Evolutionary conservation across 2,329 filamentous ascomycete genomes (phyloP).

Genomic region (Daldinia sp.): DNA sequence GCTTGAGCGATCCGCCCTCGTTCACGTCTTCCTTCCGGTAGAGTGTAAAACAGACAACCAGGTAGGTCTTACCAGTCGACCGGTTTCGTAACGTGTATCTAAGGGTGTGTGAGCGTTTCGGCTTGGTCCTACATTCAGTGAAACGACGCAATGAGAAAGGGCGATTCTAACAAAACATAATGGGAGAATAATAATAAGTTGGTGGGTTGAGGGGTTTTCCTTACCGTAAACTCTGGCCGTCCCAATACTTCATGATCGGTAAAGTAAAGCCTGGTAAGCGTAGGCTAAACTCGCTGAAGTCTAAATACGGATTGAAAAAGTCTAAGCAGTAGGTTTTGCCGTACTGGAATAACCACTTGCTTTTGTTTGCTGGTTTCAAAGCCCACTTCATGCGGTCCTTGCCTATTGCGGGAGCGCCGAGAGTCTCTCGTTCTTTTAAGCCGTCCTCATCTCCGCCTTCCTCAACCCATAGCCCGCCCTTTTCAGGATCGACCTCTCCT

Average conservation of each 20-base stretch:
- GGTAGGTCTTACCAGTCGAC: slow-evolving; percentile 77
- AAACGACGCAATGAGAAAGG: slow-evolving; percentile 45
- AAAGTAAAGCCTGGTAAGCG: slow-evolving; percentile 79
- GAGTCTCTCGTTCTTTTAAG: slow-evolving; percentile 57
- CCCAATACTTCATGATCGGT: slow-evolving; percentile 82
- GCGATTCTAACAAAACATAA: slow-evolving; percentile 45
- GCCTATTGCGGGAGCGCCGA: slow-evolving; percentile 65
- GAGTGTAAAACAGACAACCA: slow-evolving; percentile 84
- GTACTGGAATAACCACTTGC: slow-evolving; percentile 67
- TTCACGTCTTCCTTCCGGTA: slow-evolving; percentile 75
- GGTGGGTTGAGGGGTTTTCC: slow-evolving; percentile 49
- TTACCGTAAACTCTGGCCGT: slow-evolving; percentile 81
- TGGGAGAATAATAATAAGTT: slow-evolving; percentile 48
- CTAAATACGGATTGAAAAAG: slow-evolving; percentile 93
- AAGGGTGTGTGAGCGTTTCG: slow-evolving; percentile 81
- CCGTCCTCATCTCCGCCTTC: slow-evolving; percentile 74
- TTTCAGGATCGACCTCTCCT: slow-evolving; percentile 59
- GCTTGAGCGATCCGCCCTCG: slow-evolving; percentile 68
- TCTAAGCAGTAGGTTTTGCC: slow-evolving; percentile 66
- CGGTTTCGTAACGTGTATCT: slow-evolving; percentile 93
- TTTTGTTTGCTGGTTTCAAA: slow-evolving; percentile 61
- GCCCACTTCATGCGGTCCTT: slow-evolving; percentile 72
- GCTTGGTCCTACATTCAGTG: slow-evolving; percentile 47
- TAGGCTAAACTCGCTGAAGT: slow-evolving; percentile 81
- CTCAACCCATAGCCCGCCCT: slow-evolving; percentile 69